Conservation (phyloP, 495 filamentous ascomycete species). For the Staphylotrichum tortipilum region DNA sequence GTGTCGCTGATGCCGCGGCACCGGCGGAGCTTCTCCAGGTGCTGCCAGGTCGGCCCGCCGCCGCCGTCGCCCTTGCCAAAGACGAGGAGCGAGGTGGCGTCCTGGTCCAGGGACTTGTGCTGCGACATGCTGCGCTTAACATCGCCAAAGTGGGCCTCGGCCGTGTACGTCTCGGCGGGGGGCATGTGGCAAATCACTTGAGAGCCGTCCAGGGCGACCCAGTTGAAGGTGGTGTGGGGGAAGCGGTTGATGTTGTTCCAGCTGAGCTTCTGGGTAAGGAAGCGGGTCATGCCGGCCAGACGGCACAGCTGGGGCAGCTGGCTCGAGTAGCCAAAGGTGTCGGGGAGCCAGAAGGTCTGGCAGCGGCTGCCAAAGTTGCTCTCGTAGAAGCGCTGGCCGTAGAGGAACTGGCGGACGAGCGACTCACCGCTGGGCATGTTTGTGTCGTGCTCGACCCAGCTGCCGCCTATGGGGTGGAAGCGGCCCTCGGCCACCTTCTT, state of each 20-base stretch:
- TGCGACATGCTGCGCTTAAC: constrained; percentile 82
- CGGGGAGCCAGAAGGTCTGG: constrained; percentile 92
- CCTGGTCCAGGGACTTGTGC: constrained; percentile 91
- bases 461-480: constrained; percentile 92
- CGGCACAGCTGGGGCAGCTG: constrained; percentile 91
- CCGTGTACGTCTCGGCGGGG: constrained; percentile 89
- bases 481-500: constrained; percentile 78
- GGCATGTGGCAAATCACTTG: constrained; percentile 98
- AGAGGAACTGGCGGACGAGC: constrained; percentile 87
- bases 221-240: constrained; percentile 96
- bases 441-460: constrained; percentile 98
- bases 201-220: constrained; percentile 88
- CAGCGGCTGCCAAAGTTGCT: constrained; percentile 84
- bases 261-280: constrained; percentile 92
- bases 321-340: constrained; percentile 94
- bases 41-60: constrained; percentile 87
- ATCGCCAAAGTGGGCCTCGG: constrained; percentile 90
- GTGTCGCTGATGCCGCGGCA: constrained; percentile 89
- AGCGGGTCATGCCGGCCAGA: constrained; percentile 85
- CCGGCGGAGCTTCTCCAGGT: constrained; percentile 90
- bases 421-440: constrained; percentile 96
- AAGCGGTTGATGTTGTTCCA: constrained; percentile 99
- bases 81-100: constrained; percentile 76
- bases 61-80: constrained; percentile 97
- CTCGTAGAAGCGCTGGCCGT: constrained; percentile 90